Evolutionary conservation across 257 asterid species (phyloP).

Genomic region (Galeopsis tetrahit): DNA sequence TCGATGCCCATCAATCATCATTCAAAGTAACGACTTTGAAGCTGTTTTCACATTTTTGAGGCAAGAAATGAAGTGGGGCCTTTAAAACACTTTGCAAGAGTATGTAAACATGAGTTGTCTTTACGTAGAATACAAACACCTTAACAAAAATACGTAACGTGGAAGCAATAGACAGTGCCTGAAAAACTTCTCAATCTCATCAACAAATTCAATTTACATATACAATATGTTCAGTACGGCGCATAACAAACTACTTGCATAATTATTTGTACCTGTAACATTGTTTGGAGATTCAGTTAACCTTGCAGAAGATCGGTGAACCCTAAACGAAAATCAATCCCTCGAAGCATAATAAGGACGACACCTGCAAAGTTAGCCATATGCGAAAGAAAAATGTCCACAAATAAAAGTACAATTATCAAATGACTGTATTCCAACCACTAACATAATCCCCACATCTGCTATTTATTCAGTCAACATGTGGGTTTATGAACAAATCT

Average conservation of each 20-base stretch:
- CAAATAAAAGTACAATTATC: slow-evolving; percentile 22
- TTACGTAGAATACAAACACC: slow-evolving; percentile 27
- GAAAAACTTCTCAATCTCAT: slow-evolving; percentile 16
- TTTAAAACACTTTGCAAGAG: slow-evolving; percentile 5
- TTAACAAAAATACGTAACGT: slow-evolving; percentile 15
- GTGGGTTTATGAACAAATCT: slow-evolving; percentile 28
- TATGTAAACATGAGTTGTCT: slow-evolving; percentile 23
- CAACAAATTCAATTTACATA: slow-evolving; percentile 17
- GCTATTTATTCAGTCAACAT: slow-evolving; percentile 29
- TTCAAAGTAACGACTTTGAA: slow-evolving; percentile 1
- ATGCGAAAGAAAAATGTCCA: not conserved
- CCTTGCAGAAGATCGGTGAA: slow-evolving; percentile 15
- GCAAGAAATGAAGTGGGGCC: slow-evolving; percentile 29
- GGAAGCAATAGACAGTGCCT: slow-evolving; percentile 29
- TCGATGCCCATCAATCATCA: slow-evolving; percentile 7
- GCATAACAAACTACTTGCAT: slow-evolving; percentile 5
- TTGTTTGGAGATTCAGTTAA: not conserved
- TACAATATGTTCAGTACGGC: not conserved
- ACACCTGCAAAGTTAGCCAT: slow-evolving; percentile 1
- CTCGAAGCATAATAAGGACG: not conserved
- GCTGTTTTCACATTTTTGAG: slow-evolving; percentile 24
- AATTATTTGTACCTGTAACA: not conserved
- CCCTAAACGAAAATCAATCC: slow-evolving; percentile 7
- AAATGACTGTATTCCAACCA: slow-evolving; percentile 34
- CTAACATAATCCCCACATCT: slow-evolving; percentile 30